Evolutionary conservation across 1,284 basidiomycete species (phyloP), one percentile per base, ranked within the genome.

Genomic region (Puccinia polysora): DNA sequence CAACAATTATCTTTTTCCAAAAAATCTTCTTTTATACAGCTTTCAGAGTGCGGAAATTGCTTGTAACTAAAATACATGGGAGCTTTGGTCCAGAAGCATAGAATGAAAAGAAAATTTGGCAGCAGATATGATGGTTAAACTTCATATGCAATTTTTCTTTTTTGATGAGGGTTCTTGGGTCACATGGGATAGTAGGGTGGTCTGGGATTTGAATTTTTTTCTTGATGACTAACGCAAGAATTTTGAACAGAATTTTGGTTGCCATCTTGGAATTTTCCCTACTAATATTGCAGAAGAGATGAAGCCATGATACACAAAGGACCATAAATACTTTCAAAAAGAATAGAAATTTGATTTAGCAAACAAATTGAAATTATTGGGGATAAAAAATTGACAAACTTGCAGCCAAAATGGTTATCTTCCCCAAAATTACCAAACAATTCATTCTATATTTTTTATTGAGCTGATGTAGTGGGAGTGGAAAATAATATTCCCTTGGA

Each of bases 271-370:
- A 69, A 18, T 69, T 69, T 47, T 69, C 53, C 1, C 47, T 38
- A 34, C 65, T 69, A n/a, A 69, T 23, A 49, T 59, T 59, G 49
- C 65, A 69, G 28, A 69, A 69, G 20, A 60, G 40, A 50, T 69
- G 40, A n/a, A 69, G 65, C 65, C 65, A 69, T 14, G 45, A 50
- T 49, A 64, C 18, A 25, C 47, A 50, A 34, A 64, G 30, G n/a
- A 52, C 43, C 3, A 50, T 8, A 25, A 50, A 50, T 4, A 50
- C 62, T 64, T n/a, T n/a, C n/a, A n/a, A n/a, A n/a, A n/a, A n/a
- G n/a, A n/a, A n/a, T n/a, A n/a, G n/a, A n/a, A n/a, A n/a, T n/a
- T n/a, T n/a, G n/a, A n/a, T n/a, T n/a, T n/a, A n/a, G n/a, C n/a
- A n/a, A n/a, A n/a, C n/a, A n/a, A n/a, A n/a, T n/a, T n/a, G n/a